Conservation (phyloP, 352 stramenopile genomes). For the Phytopythium vexans region DNA sequence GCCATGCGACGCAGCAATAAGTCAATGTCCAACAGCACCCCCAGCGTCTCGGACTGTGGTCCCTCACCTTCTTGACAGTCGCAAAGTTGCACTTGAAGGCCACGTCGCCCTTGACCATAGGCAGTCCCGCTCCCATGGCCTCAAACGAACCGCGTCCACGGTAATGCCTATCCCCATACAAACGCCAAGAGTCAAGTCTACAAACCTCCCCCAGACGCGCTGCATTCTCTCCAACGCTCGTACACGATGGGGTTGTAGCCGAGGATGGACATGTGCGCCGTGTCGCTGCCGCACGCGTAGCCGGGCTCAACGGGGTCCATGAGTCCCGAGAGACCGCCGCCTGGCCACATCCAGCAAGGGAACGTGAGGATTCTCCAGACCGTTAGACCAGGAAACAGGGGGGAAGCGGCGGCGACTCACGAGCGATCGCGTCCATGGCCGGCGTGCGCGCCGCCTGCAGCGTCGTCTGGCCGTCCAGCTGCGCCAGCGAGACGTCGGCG, state of each 20-base stretch:
- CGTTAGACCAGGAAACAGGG: no score
- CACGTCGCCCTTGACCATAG: slow-evolving; percentile 83
- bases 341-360: slow-evolving; percentile 15
- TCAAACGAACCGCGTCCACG: slow-evolving; percentile 84
- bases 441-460: slow-evolving; percentile 67
- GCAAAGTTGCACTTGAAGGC: slow-evolving; percentile 91
- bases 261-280: slow-evolving; percentile 88
- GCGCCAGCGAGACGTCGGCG: slow-evolving; percentile 64
- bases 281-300: slow-evolving; percentile 84
- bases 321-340: slow-evolving; percentile 72
- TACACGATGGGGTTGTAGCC: slow-evolving; percentile 84
- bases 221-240: slow-evolving; percentile 3
- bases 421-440: slow-evolving; percentile 82
- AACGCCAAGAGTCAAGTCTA: slow-evolving; percentile 7
- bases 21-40: background rate
- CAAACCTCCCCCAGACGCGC: background rate
- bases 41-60: background rate
- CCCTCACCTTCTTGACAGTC: slow-evolving; percentile 45
- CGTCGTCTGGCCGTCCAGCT: slow-evolving; percentile 53
- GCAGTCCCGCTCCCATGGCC: slow-evolving; percentile 80
- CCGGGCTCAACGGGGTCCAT: slow-evolving; percentile 84
- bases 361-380: background rate
- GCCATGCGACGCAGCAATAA: background rate
- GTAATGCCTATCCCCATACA: slow-evolving; percentile 53
- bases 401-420: slow-evolving; percentile 25